Base-by-base conservation (phyloP, 2,329 filamentous ascomycete genomes). In the Stachybotrys elegans region DNA sequence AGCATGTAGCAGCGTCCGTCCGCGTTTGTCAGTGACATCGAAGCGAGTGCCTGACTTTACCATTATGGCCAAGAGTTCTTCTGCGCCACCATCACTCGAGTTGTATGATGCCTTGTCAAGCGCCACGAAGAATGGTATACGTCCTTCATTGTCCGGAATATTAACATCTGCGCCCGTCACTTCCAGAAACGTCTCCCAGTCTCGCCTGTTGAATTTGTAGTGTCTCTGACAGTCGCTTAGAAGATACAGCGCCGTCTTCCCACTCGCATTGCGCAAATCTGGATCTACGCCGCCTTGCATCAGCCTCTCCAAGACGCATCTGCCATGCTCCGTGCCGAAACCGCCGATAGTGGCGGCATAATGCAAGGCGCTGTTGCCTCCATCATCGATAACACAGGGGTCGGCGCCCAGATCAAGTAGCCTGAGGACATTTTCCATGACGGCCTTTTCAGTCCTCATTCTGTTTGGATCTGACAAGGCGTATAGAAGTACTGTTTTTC, bases 281-380 rank as follows among this genome's bases (percentile, higher is more conserved):
- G 21, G 12, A n/a, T 20, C 17, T 14, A 23, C 19, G 14, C 36
- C 36, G 20, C 19, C 14, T 13, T 39, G 19, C 12, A 39, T 7
- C 8, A 39, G 36, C 36, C n/a, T 23, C n/a, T 39, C 16, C 21
- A 39, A 6, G 14, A 39, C 4, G 13, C 6, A 5, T 14, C 19
- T 17, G 12, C 20, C 4, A 39, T 9, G 20, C 4, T 22, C 20
- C 21, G 22, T 21, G 5, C 5, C n/a, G 4, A 42, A 29, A 5
- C 21, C 35, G 4, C 31, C 21, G 31, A 42, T 31, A 3, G 22
- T 21, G 21, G 36, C 36, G 6, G 23, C 36, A 23, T 42, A 38
- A 34, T 55, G 49, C 2, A 54, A 44, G 4, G 47, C 23, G 3
- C 55, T 59, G 17, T 51, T 50, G 12, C 56, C 55, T 1, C 43